phyloP scores from a whole-genome alignment of 2,329 filamentous ascomycete species.

The Emericellopsis atlantica region DNA sequence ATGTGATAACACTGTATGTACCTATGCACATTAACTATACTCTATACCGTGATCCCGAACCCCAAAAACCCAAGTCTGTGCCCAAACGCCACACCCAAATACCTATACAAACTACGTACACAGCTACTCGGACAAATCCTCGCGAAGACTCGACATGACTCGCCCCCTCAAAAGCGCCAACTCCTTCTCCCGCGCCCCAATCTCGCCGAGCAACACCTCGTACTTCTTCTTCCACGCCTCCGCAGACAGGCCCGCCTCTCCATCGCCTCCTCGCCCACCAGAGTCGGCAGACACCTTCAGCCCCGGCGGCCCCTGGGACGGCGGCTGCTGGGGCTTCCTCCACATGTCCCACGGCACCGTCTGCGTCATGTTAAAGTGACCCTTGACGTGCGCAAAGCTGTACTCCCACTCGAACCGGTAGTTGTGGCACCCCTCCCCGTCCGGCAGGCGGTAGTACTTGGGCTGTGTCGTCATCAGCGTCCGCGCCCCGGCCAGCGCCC shows the following conservation, averaged over 20 bases:
- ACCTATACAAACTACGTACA: too few relatives aligned
- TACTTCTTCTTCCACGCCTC: constrained; percentile 41
- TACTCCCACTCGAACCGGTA: constrained; percentile 45
- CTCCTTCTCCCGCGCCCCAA: constrained; percentile 45
- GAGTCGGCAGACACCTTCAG: constrained; percentile 4
- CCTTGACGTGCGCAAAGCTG: constrained; percentile 37
- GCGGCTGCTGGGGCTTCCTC: constrained; percentile 14
- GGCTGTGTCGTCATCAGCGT: constrained; percentile 31
- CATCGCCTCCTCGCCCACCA: constrained; percentile 1
- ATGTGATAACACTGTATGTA: too few relatives aligned
- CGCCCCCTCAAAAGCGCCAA: constrained; percentile 27
- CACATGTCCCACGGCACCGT: constrained; percentile 29
- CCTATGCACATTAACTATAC: too few relatives aligned
- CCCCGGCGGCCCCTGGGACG: background rate
- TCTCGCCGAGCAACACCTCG: constrained; percentile 42
- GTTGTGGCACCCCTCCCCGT: constrained; percentile 23
- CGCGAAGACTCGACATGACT: background rate
- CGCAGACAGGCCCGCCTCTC: constrained; percentile 11
- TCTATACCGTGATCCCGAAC: too few relatives aligned
- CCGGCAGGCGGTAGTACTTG: constrained; percentile 29
- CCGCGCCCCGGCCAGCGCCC: constrained; percentile 41
- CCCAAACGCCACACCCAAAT: too few relatives aligned
- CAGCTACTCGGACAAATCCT: background rate
- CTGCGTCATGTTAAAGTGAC: constrained; percentile 39
- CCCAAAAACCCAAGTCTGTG: too few relatives aligned